Percentiles rank a stretch among this genome's conserved stretches.
Conservation (phyloP, 306 rosid genomes). For the Casuarina equisetifolia region DNA sequence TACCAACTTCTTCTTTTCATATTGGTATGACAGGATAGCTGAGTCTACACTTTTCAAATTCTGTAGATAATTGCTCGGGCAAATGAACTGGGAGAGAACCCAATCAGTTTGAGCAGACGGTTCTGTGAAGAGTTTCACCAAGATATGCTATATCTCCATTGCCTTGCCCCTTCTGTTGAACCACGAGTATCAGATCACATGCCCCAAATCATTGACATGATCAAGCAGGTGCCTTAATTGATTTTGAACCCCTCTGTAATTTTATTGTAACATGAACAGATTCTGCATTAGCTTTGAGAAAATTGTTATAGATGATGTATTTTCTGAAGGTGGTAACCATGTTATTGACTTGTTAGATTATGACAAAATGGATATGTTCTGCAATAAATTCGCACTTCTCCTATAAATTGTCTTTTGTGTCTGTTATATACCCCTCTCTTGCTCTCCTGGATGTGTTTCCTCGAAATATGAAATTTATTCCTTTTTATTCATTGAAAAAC, state of each 20-base stretch:
- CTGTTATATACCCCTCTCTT: background rate
- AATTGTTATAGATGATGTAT: background rate
- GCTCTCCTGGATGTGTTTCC: background rate
- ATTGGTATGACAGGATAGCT: constrained; percentile 92
- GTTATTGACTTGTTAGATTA: background rate
- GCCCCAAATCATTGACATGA: constrained; percentile 83
- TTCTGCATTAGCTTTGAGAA: constrained; percentile 3
- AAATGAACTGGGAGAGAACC: constrained; percentile 85
- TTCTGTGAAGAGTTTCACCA: constrained; percentile 73
- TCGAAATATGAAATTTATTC: constrained; percentile 13
- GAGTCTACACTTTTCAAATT: constrained; percentile 90
- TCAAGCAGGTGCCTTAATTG: constrained; percentile 62
- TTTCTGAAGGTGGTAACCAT: constrained; percentile 1
- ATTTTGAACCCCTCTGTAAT: background rate
- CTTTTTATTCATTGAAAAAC: constrained; percentile 32
- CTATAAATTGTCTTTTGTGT: constrained; percentile 10
- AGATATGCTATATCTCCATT: constrained; percentile 75
- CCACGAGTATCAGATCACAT: constrained; percentile 95
- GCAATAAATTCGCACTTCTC: background rate
- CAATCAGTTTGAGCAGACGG: constrained; percentile 73
- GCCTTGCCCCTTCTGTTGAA: constrained; percentile 82
- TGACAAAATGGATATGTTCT: background rate
- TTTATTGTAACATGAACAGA: constrained; percentile 1
- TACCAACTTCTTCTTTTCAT: constrained; percentile 53
- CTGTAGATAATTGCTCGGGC: constrained; percentile 95